A percentile compares a stretch with the other conserved stretches of the same genome.
Evolutionary conservation across 768 basidiomycete genomes (phyloP).

Genomic region (Russula ochroleuca): DNA sequence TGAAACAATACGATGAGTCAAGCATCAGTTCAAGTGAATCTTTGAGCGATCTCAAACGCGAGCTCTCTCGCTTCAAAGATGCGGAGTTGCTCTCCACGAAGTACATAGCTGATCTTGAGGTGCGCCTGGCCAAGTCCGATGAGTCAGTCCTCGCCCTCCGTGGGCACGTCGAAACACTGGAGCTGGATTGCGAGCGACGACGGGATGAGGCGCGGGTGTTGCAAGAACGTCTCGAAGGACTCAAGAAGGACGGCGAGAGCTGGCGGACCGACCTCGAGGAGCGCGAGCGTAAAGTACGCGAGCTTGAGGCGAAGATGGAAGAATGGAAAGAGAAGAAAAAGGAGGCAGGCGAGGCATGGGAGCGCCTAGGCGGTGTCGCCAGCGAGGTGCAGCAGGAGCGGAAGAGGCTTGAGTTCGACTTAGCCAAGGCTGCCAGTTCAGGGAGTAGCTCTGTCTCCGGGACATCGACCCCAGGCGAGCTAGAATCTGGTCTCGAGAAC

Average conservation of each 20-base stretch:
- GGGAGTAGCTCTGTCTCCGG: conserved; percentile 34
- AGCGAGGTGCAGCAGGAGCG: conserved; percentile 68
- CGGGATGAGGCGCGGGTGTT: conserved; percentile 66
- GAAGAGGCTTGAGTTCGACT: conserved; percentile 53
- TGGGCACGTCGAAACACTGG: conserved; percentile 68
- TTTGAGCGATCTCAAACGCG: conserved; percentile 77
- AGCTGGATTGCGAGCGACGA: conserved; percentile 70
- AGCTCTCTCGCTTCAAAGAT: conserved; percentile 75
- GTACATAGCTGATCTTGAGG: conserved; percentile 86
- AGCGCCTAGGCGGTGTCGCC: conserved; percentile 62
- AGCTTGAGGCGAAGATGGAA: conserved; percentile 72
- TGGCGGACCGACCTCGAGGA: conserved; percentile 84
- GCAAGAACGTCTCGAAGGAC: conserved; percentile 61
- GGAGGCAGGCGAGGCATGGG: conserved; percentile 60
- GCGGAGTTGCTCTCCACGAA: conserved; percentile 62
- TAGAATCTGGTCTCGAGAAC: conserved; percentile 45
- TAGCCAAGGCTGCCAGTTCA: conserved; percentile 27
- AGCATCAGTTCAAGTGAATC: conserved; percentile 72
- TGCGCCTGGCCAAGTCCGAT: conserved; percentile 70
- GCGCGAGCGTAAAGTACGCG: conserved; percentile 69
- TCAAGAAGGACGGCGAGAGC: conserved; percentile 70
- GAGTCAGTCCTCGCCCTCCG: conserved; percentile 69
- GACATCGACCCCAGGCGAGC: conserved; percentile 32
- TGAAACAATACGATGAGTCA: conserved; percentile 80
- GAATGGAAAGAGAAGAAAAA: conserved; percentile 73